phyloP scores from a whole-genome alignment of 768 basidiomycete species.

The Termitomyces sp. region DNA sequence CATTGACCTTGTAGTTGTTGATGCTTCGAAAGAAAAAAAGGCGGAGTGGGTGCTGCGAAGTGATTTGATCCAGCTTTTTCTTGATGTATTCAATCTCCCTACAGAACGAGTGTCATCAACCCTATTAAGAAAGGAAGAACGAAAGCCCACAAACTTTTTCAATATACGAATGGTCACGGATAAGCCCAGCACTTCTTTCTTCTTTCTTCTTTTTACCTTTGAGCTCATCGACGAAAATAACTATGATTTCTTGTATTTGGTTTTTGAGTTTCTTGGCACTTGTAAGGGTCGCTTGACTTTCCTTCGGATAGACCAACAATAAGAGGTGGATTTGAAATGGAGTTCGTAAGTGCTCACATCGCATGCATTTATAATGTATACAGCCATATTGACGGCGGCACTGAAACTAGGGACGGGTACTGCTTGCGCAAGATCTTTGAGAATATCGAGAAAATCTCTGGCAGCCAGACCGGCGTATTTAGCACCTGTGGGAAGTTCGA shows the following conservation, averaged over 20 bases:
- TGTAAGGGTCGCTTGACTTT: not conserved
- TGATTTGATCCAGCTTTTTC: not conserved
- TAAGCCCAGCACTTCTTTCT: not conserved
- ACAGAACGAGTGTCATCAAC: not conserved
- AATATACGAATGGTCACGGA: not conserved
- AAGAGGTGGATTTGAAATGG: not conserved
- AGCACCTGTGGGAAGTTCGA: not conserved
- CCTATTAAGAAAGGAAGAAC: not conserved
- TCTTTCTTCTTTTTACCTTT: not conserved
- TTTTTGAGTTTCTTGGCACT: not conserved
- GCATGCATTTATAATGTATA: not conserved
- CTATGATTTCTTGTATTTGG: not conserved
- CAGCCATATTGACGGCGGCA: not conserved
- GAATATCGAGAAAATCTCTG: not conserved
- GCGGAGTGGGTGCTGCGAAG: not conserved
- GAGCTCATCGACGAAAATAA: not conserved
- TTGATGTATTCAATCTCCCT: not conserved
- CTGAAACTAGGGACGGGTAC: slow-evolving; percentile 4
- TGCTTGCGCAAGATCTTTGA: not conserved
- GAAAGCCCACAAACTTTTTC: not conserved
- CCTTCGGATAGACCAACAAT: not conserved
- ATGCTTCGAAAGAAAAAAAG: not conserved
- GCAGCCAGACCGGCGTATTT: not conserved
- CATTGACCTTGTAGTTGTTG: not conserved
- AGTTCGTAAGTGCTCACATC: not conserved